Percentiles rank a stretch among this genome's conserved stretches.
phyloP scores from a whole-genome alignment of 1,284 basidiomycete species.

The Trichosporon inkin region DNA sequence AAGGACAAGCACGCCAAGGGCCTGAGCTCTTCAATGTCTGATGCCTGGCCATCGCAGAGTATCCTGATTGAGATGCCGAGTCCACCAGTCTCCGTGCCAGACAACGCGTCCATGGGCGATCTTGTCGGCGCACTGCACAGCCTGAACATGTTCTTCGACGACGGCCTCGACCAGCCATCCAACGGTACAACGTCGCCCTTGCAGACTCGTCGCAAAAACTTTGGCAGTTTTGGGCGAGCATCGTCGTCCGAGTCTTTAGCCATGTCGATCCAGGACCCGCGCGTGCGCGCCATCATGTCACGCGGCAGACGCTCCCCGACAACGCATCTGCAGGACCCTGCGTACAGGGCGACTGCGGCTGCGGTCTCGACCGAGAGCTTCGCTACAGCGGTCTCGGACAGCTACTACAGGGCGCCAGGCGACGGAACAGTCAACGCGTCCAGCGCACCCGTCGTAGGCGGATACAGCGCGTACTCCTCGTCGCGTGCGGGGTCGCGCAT shows the following conservation, averaged over 20 bases:
- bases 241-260: conserved; percentile 12
- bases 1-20: neutral
- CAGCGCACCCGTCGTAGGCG: neutral
- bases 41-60: conserved; percentile 25
- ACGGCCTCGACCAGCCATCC: conserved; percentile 41
- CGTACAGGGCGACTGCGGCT: neutral
- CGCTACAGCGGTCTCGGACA: neutral
- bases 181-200: conserved; percentile 20
- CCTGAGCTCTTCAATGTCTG: neutral
- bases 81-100: conserved; percentile 63
- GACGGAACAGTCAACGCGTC: neutral
- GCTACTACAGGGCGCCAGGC: conserved; percentile 8
- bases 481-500: neutral
- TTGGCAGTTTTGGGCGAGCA: neutral
- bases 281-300: conserved; percentile 14
- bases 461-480: neutral
- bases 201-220: neutral
- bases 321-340: neutral
- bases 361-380: conserved; percentile 1
- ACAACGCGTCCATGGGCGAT: conserved; percentile 62
- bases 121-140: conserved; percentile 81
- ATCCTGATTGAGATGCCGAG: conserved; percentile 53
- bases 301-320: conserved; percentile 15
- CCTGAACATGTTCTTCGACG: conserved; percentile 79
- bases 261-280: neutral